A percentile compares a stretch with the other conserved stretches of the same genome.
Evolutionary conservation across 2,329 filamentous ascomycete species (phyloP).

Genomic region (Fusarium denticulatum): DNA sequence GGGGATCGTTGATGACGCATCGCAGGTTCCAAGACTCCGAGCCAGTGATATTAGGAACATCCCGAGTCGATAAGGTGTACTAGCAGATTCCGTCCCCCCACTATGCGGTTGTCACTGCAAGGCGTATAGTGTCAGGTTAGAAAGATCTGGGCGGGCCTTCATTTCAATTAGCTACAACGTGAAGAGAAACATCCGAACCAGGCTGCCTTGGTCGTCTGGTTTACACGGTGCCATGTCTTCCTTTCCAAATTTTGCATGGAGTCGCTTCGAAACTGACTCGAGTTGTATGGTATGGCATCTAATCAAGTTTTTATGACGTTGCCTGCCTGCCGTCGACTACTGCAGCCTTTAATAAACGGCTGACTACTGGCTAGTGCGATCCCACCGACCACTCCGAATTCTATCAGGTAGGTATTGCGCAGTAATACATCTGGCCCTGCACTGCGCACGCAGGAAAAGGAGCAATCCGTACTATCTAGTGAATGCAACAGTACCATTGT

Average conservation of each 20-base stretch:
- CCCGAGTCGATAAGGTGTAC: neutral
- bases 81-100: conserved; percentile 34
- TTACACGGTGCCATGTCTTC: neutral
- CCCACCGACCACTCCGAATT: conserved; percentile 22
- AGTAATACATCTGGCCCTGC: conserved; percentile 35
- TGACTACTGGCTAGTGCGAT: conserved; percentile 31
- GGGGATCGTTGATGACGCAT: conserved; percentile 24
- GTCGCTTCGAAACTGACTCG: neutral
- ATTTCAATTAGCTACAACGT: conserved; percentile 21
- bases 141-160: conserved; percentile 9
- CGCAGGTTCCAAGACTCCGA: conserved; percentile 8
- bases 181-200: conserved; percentile 1
- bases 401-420: conserved; percentile 11
- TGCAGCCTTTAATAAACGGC: conserved; percentile 22
- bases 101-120: conserved; percentile 38
- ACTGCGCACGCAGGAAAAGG: conserved; percentile 19
- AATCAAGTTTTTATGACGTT: conserved; percentile 20
- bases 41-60: conserved; percentile 2
- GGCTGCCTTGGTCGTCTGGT: neutral
- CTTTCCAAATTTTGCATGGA: neutral
- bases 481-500: conserved; percentile 47
- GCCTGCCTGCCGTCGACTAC: conserved; percentile 3
- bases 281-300: conserved; percentile 10
- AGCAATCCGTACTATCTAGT: conserved; percentile 32
- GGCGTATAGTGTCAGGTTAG: conserved; percentile 32